A percentile compares a stretch with the other conserved stretches of the same genome.
Evolutionary conservation across 73 alveolate species (phyloP).

Genomic region (Paramecium sonneborni): DNA sequence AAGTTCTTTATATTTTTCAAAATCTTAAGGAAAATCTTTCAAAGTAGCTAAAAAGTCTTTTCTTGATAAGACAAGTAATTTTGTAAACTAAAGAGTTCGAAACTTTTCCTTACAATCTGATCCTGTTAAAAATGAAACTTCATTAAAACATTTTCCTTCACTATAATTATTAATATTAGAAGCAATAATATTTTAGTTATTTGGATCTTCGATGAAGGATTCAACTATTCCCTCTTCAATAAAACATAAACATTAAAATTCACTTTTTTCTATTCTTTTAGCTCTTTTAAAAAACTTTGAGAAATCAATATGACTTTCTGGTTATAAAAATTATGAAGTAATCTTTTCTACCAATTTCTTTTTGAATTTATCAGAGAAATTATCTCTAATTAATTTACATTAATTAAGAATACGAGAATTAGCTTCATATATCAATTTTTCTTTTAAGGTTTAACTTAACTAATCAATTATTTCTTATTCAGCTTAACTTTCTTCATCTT

Average conservation of each 20-base stretch:
- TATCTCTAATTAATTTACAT: not conserved
- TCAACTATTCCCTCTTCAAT: constrained; percentile 21
- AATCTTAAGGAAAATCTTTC: constrained; percentile 31
- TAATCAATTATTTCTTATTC: constrained; percentile 43
- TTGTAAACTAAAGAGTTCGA: not conserved
- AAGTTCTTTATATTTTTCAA: not conserved
- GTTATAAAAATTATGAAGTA: not conserved
- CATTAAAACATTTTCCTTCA: not conserved
- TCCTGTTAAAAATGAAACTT: constrained; percentile 8
- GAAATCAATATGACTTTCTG: constrained; percentile 34
- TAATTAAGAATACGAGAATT: constrained; percentile 29
- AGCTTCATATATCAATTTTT: constrained; percentile 60
- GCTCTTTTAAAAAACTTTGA: not conserved
- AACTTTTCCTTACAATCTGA: not conserved
- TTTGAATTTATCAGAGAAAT: constrained; percentile 42
- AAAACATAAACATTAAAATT: not conserved
- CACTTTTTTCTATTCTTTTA: not conserved
- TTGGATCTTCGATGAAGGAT: not conserved
- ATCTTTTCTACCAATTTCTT: constrained; percentile 34
- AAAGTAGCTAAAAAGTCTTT: not conserved
- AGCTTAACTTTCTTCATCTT: not conserved
- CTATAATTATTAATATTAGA: not conserved
- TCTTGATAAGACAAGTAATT: constrained; percentile 6
- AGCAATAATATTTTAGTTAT: not conserved
- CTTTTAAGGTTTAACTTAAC: constrained; percentile 37